Percentiles rank a stretch among this genome's conserved stretches.
These are phyloP conservation scores for Basidioascus undulatus DNA, from an alignment of 768 basidiomycete genomes.

Conservation along the genomic window DNA sequence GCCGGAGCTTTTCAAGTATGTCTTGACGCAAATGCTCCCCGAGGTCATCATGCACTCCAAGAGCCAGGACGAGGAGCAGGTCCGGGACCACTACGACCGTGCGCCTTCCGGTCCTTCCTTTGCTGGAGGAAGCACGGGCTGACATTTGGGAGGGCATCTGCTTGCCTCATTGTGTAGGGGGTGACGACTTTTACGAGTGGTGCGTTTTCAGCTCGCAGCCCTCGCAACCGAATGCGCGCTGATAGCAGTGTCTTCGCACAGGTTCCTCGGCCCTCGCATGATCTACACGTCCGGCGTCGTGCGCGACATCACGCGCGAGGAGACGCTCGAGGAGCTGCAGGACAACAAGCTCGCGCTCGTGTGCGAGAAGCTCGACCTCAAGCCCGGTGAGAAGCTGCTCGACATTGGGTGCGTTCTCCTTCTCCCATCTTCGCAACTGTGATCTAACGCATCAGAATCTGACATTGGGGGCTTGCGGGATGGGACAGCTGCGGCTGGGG, in stretches of 20 bases:
- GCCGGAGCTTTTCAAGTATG: slow-evolving; percentile 75
- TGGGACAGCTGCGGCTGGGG: slow-evolving; percentile 77
- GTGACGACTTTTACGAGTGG: slow-evolving; percentile 92
- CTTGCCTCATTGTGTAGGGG: slow-evolving; percentile 25
- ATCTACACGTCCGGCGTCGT: slow-evolving; percentile 91
- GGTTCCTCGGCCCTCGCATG: slow-evolving; percentile 90
- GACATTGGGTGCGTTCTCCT: slow-evolving; percentile 34
- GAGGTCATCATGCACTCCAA: slow-evolving; percentile 82
- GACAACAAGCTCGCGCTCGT: slow-evolving; percentile 94
- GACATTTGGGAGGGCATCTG: slow-evolving; percentile 20
- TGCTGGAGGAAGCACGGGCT: no score
- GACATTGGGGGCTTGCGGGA: no score
- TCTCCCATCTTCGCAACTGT: neutral
- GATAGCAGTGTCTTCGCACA: slow-evolving; percentile 13
- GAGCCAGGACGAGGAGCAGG: slow-evolving; percentile 79
- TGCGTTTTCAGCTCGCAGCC: slow-evolving; percentile 12
- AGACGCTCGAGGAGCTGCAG: slow-evolving; percentile 81
- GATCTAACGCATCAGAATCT: no score
- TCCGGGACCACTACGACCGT: slow-evolving; percentile 85
- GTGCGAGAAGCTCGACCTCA: slow-evolving; percentile 75
- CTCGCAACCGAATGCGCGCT: neutral
- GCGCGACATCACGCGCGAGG: slow-evolving; percentile 36
- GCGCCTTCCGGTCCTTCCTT: neutral
- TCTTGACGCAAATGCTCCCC: slow-evolving; percentile 65
- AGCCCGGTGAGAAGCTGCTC: slow-evolving; percentile 45